Evolutionary conservation across 805 yeast species (phyloP).

Genomic region (Saturnispora sanitii): DNA sequence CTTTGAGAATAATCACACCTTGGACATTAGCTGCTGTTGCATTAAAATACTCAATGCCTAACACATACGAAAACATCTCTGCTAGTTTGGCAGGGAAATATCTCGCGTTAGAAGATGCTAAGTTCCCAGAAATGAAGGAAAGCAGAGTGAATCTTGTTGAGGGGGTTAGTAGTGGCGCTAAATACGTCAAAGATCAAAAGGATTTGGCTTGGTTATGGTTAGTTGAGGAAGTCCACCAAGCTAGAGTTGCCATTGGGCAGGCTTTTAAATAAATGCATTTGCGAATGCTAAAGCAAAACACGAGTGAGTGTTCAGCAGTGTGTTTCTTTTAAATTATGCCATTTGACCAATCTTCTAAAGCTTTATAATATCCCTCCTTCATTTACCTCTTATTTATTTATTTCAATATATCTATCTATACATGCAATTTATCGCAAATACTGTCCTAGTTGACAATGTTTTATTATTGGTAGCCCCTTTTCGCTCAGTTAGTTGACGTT

Average conservation of each 20-base stretch:
- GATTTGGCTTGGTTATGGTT: constrained; percentile 9
- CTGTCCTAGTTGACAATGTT: no score
- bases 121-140: constrained; percentile 30
- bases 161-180: neutral
- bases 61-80: constrained; percentile 31
- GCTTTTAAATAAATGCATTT: no score
- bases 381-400: neutral
- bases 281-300: no score
- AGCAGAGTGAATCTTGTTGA: constrained; percentile 15
- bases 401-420: neutral
- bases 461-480: no score
- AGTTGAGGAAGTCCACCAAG: constrained; percentile 8
- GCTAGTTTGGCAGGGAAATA: constrained; percentile 18
- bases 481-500: no score
- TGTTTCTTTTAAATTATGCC: no score
- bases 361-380: neutral
- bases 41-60: constrained; percentile 41
- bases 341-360: no score
- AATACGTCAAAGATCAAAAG: constrained; percentile 1
- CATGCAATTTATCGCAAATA: neutral
- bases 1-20: constrained; percentile 44
- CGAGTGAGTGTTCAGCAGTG: neutral
- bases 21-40: constrained; percentile 37
- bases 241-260: constrained; percentile 10
- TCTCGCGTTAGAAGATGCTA: constrained; percentile 21